These are phyloP conservation scores for Penicillium sp. DNA, from an alignment of 2,329 filamentous ascomycete species.

Conservation along the genomic window DNA sequence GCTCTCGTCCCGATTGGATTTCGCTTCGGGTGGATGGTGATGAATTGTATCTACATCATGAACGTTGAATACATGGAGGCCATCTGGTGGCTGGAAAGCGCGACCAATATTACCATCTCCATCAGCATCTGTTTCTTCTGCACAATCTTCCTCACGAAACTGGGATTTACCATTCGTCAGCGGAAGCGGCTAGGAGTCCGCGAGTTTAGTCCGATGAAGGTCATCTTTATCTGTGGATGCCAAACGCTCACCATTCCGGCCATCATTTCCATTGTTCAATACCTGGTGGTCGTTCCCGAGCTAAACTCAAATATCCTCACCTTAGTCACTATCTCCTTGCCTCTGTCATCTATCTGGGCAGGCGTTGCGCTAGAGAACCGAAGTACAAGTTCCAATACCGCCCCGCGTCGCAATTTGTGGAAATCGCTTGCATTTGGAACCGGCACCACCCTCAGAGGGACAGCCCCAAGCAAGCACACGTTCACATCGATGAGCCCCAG, in stretches of 20 bases:
- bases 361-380: slow-evolving; percentile 39
- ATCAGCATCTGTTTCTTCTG: slow-evolving; percentile 66
- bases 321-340: slow-evolving; percentile 65
- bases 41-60: slow-evolving; percentile 51
- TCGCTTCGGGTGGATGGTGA: slow-evolving; percentile 57
- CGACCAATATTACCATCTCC: slow-evolving; percentile 57
- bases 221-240: slow-evolving; percentile 70
- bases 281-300: slow-evolving; percentile 55
- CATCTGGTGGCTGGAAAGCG: slow-evolving; percentile 47
- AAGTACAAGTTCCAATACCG: slow-evolving; percentile 1
- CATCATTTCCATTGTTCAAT: slow-evolving; percentile 64
- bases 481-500: slow-evolving; percentile 18
- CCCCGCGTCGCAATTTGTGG: slow-evolving; percentile 31
- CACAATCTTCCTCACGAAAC: slow-evolving; percentile 64
- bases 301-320: slow-evolving; percentile 61
- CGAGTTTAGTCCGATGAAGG: slow-evolving; percentile 67
- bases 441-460: slow-evolving; percentile 6
- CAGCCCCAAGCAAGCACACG: slow-evolving; percentile 16
- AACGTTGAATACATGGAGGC: slow-evolving; percentile 29
- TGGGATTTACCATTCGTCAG: slow-evolving; percentile 61
- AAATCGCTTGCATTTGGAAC: slow-evolving; percentile 26
- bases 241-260: slow-evolving; percentile 69
- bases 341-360: slow-evolving; percentile 70
- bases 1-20: slow-evolving; percentile 58
- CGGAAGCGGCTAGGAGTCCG: slow-evolving; percentile 61